phyloP scores from a whole-genome alignment of 495 filamentous ascomycete genomes.

The Aspergillus kassunensis region DNA sequence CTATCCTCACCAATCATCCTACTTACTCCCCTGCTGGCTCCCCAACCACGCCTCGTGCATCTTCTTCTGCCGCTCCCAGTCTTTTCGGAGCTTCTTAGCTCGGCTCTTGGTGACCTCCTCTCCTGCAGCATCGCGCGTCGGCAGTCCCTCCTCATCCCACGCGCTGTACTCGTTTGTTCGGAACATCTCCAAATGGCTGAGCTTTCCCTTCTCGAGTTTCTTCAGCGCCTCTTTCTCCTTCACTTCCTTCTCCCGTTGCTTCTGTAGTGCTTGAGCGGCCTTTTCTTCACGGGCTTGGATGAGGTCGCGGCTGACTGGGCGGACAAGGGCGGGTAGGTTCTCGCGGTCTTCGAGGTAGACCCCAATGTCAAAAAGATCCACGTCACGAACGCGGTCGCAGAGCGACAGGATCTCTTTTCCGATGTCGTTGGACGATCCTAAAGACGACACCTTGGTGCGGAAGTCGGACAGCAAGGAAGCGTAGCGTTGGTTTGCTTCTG shows the following conservation, averaged over 20 bases:
- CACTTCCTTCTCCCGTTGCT: constrained; percentile 57
- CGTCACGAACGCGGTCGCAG: constrained; percentile 76
- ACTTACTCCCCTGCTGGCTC: constrained; percentile 21
- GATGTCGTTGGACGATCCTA: constrained; percentile 40
- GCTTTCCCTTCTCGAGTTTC: constrained; percentile 66
- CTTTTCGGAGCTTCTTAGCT: constrained; percentile 82
- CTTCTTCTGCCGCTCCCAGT: constrained; percentile 91
- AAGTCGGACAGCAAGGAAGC: constrained; percentile 34
- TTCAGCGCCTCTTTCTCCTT: constrained; percentile 54
- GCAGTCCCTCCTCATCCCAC: constrained; percentile 87
- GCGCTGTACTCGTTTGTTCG: constrained; percentile 67
- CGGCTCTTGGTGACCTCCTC: constrained; percentile 77
- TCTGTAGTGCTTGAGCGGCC: constrained; percentile 44
- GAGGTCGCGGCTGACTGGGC: constrained; percentile 71
- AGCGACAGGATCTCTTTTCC: constrained; percentile 63
- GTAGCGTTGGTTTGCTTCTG: constrained; percentile 35
- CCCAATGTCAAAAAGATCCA: constrained; percentile 70
- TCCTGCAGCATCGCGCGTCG: constrained; percentile 69
- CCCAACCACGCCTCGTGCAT: constrained; percentile 64
- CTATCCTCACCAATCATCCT: constrained; percentile 2
- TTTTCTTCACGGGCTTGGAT: constrained; percentile 70
- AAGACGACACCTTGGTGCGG: constrained; percentile 38
- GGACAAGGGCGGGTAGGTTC: constrained; percentile 69
- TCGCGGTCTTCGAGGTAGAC: constrained; percentile 88
- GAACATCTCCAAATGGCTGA: constrained; percentile 67